Evolutionary conservation across 2,329 filamentous ascomycete genomes (phyloP).

Genomic region (Clarireedia monteithiana): DNA sequence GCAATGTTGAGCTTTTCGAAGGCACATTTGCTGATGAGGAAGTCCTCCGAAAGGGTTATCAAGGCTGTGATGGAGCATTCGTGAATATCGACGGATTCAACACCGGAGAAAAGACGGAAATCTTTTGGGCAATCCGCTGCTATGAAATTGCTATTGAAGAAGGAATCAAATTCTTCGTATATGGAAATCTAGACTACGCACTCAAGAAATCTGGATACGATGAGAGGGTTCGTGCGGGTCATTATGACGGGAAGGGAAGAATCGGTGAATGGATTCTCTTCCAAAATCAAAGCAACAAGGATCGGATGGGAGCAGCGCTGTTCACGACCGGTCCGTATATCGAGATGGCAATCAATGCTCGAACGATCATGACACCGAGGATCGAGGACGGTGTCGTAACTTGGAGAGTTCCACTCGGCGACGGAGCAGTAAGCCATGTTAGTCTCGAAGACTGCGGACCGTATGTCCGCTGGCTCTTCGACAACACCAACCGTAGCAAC

Average conservation of each 20-base stretch:
- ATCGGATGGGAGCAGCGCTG: slow-evolving; percentile 31
- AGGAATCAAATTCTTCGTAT: slow-evolving; percentile 37
- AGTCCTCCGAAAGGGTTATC: slow-evolving; percentile 37
- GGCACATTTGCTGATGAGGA: slow-evolving; percentile 41
- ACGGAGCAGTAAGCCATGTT: slow-evolving; percentile 36
- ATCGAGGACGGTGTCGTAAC: slow-evolving; percentile 36
- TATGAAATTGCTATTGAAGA: slow-evolving; percentile 37
- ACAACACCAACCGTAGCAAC: slow-evolving; percentile 35
- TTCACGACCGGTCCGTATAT: slow-evolving; percentile 40
- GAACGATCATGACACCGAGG: slow-evolving; percentile 34
- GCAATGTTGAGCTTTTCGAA: slow-evolving; percentile 39
- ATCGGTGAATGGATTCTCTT: slow-evolving; percentile 38
- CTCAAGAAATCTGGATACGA: slow-evolving; percentile 41
- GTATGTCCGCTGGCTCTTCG: slow-evolving; percentile 42
- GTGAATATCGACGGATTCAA: slow-evolving; percentile 49
- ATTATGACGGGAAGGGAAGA: slow-evolving; percentile 42
- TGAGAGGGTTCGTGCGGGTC: slow-evolving; percentile 37
- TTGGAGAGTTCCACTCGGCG: slow-evolving; percentile 35
- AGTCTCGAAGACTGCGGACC: slow-evolving; percentile 39
- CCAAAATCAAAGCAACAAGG: slow-evolving; percentile 32
- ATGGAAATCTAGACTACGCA: slow-evolving; percentile 42
- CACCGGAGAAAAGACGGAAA: slow-evolving; percentile 43
- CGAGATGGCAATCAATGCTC: slow-evolving; percentile 34
- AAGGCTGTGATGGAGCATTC: slow-evolving; percentile 40
- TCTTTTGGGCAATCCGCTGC: slow-evolving; percentile 38